Base-by-base conservation (phyloP, 495 filamentous ascomycete species). In the Hypoxylon lenormandii region DNA sequence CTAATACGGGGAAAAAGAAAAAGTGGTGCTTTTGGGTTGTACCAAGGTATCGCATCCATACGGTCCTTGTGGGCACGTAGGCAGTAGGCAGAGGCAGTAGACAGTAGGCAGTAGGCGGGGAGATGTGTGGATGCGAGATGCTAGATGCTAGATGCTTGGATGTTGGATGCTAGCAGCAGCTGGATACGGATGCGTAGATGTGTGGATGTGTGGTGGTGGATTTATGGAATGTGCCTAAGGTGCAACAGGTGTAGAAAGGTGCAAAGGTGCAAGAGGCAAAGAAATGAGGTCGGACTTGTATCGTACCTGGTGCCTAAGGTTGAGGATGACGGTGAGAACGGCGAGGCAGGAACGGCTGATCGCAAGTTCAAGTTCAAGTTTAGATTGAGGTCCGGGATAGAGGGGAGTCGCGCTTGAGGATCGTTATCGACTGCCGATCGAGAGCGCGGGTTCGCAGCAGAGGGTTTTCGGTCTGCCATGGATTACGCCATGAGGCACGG, bases 381-480 rank as follows among this genome's bases (percentile, higher is more conserved):
- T 33, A 40, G 55, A 52, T 64, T 64, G 16, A 63, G 49, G 61
- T 70, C 63, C 42, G 37, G n/a, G 18, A 69, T 60, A 22, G 72
- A 66, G 19, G 75, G 80, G 66, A 80, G 77, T 76, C 73, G 80
- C 77, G 70, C 74, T 74, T 76, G 66, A 67, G 74, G 73, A 76
- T 82, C 77, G 80, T 81, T 78, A 74, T 84, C 80, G 75, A 80
- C 72, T 75, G 77, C 81, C 82, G 82, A 81, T 83, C 81, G 80
- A 77, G 81, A 82, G 78, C 80, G 80, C 80, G 69, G 74, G 64
- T 76, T 80, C 80, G 79, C 80, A 74, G 77, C 75, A 77, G 79
- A 59, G 62, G 62, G 66, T 69, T 73, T 83, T 82, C 81, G 81
- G 79, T 84, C 82, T 84, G 82, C 82, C 82, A 84, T 84, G 82